Conservation (phyloP, 83 land plant species). For the Diphasiastrum complanatum region DNA sequence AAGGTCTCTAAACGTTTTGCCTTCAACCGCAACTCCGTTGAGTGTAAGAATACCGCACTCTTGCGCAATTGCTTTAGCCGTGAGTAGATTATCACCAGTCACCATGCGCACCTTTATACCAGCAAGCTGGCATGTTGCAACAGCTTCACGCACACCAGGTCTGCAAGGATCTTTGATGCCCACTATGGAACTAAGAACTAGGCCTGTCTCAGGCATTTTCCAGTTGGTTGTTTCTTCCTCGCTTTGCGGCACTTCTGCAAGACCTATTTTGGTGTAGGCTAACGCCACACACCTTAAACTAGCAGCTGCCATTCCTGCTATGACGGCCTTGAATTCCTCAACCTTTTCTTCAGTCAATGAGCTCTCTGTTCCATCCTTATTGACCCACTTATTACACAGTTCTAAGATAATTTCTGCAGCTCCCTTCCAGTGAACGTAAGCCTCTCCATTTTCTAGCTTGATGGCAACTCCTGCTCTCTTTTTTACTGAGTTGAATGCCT, state of each 20-base stretch:
- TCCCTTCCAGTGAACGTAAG: constrained; percentile 11
- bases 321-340: neutral
- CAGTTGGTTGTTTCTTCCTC: neutral
- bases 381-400: neutral
- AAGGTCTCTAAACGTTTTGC: neutral
- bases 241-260: constrained; percentile 2
- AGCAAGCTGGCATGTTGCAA: constrained; percentile 2
- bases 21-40: constrained; percentile 1
- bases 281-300: constrained; percentile 10
- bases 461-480: neutral
- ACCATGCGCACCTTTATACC: constrained; percentile 17
- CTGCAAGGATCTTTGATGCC: constrained; percentile 11
- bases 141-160: constrained; percentile 9
- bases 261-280: neutral
- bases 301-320: neutral
- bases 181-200: neutral
- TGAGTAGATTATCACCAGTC: constrained; percentile 10
- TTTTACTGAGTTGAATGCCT: constrained; percentile 7
- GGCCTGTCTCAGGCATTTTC: constrained; percentile 2
- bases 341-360: constrained; percentile 3
- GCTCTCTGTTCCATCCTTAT: neutral
- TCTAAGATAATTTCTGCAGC: constrained; percentile 4
- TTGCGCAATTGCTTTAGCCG: constrained; percentile 12
- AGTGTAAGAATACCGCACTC: constrained; percentile 9
- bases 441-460: neutral